These are phyloP conservation scores for Primulina tabacum DNA, from an alignment of 257 asterid species.

Conservation along the genomic window DNA sequence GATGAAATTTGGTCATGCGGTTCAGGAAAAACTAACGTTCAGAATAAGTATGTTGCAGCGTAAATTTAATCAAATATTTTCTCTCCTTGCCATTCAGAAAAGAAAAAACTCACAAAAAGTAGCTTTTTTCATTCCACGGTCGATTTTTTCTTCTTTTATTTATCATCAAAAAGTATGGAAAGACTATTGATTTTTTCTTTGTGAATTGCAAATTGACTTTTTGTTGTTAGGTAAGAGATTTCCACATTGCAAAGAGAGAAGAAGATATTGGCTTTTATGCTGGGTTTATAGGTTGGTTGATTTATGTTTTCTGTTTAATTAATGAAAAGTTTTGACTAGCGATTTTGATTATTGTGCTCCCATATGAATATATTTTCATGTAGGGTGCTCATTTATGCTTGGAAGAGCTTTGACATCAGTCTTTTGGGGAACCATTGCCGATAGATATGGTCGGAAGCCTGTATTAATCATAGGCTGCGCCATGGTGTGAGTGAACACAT, in stretches of 20 bases:
- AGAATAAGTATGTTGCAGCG: background rate
- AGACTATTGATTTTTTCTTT: slow-evolving; percentile 1
- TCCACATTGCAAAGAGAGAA: slow-evolving; percentile 63
- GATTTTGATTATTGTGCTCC: slow-evolving; percentile 4
- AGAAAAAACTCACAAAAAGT: background rate
- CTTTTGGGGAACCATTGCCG: slow-evolving; percentile 65
- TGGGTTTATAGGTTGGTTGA: slow-evolving; percentile 60
- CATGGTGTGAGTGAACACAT: slow-evolving; percentile 44
- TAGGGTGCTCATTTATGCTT: slow-evolving; percentile 66
- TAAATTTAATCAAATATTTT: background rate
- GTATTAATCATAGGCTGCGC: slow-evolving; percentile 60
- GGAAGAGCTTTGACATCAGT: slow-evolving; percentile 76
- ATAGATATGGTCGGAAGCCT: slow-evolving; percentile 74
- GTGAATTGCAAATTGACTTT: slow-evolving; percentile 2
- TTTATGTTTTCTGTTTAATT: background rate
- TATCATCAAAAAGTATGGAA: background rate
- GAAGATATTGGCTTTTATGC: slow-evolving; percentile 78
- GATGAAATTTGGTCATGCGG: too few species aligned
- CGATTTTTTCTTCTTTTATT: background rate
- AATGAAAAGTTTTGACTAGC: background rate
- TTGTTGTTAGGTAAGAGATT: slow-evolving; percentile 55
- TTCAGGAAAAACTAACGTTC: background rate
- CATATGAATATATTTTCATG: slow-evolving; percentile 16
- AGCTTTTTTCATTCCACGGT: too few species aligned
- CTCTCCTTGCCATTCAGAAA: background rate